Percentiles rank a stretch among this genome's conserved stretches.
These are phyloP conservation scores for Rubroshorea leprosula DNA, from an alignment of 345 rosid species.

Conservation along the genomic window DNA sequence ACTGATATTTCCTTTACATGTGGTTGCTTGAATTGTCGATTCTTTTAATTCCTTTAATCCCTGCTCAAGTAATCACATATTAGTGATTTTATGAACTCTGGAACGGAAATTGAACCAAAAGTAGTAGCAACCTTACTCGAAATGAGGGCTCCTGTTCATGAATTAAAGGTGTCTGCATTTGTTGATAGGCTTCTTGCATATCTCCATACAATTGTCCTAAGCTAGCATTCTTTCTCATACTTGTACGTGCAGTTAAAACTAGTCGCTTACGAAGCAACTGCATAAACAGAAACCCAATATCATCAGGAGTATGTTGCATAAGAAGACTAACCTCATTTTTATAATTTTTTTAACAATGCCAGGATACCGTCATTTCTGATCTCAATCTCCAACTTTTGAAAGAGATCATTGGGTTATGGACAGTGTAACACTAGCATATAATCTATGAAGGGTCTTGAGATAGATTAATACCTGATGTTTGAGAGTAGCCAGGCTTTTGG, in stretches of 20 bases:
- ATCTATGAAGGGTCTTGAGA: too few species aligned
- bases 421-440: too few species aligned
- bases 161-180: slow-evolving; percentile 86
- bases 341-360: too few species aligned
- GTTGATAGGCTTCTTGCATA: slow-evolving; percentile 76
- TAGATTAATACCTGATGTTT: slow-evolving; percentile 91
- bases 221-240: slow-evolving; percentile 67
- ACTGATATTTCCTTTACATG: slow-evolving; percentile 48
- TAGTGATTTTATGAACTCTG: too few species aligned
- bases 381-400: too few species aligned
- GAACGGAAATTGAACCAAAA: too few species aligned
- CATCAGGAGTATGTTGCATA: too few species aligned
- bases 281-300: too few species aligned
- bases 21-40: slow-evolving; percentile 62
- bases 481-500: slow-evolving; percentile 74
- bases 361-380: too few species aligned
- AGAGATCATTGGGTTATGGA: too few species aligned
- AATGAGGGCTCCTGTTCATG: slow-evolving; percentile 50
- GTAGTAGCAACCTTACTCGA: not conserved
- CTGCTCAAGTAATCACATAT: slow-evolving; percentile 28
- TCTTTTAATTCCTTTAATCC: slow-evolving; percentile 70
- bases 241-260: slow-evolving; percentile 54
- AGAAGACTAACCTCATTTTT: too few species aligned
- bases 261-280: slow-evolving; percentile 86
- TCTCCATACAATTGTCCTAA: slow-evolving; percentile 72